Percentiles rank a stretch among this genome's conserved stretches.
Conservation (phyloP, 208 protist species). For the Tetramitus jugosus region DNA sequence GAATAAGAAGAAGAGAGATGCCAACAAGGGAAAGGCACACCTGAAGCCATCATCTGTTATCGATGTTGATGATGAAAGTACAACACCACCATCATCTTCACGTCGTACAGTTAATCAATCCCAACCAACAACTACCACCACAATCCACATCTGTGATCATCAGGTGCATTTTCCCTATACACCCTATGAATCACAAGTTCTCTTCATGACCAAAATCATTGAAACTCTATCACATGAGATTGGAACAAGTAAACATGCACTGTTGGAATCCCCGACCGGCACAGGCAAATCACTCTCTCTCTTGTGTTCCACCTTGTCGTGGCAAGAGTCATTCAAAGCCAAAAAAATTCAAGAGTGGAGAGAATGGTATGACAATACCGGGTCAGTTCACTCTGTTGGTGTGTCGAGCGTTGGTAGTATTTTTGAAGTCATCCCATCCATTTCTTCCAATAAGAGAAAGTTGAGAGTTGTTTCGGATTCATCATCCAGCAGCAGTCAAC, state of each 20-base stretch:
- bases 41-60: too few species aligned
- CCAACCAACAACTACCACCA: too few species aligned
- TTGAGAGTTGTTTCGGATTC: background rate
- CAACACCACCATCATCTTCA: too few species aligned
- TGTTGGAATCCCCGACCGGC: slow-evolving; percentile 92
- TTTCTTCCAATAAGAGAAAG: background rate
- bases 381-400: too few species aligned
- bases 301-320: slow-evolving; percentile 84
- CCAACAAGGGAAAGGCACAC: too few species aligned
- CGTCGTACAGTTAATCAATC: too few species aligned
- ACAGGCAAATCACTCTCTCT: slow-evolving; percentile 95
- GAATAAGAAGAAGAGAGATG: too few species aligned
- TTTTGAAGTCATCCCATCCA: background rate
- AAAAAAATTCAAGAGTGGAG: background rate
- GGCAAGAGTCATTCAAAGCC: slow-evolving; percentile 42
- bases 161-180: background rate
- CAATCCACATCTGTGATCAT: too few species aligned
- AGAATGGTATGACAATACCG: background rate
- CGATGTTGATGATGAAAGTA: too few species aligned
- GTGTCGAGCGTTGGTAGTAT: too few species aligned
- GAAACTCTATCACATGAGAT: background rate
- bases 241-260: slow-evolving; percentile 49
- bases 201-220: background rate
- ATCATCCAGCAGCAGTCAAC: background rate
- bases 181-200: background rate